phyloP scores from a whole-genome alignment of 306 rosid genomes.

The Quercus wislizeni region DNA sequence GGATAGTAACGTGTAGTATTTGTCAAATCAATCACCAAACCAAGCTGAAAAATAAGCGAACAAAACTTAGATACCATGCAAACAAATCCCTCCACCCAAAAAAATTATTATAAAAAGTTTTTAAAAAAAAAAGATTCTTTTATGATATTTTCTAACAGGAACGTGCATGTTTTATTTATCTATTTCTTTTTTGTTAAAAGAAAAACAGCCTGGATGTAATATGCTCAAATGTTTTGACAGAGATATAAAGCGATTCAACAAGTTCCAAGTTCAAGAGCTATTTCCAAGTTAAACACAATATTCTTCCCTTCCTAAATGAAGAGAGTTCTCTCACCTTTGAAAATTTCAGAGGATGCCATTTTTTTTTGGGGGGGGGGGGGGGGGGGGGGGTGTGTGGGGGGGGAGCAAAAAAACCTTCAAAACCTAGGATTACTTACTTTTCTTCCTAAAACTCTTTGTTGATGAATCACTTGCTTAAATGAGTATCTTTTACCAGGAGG shows the following conservation, averaged over 20 bases:
- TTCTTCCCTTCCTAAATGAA: neutral
- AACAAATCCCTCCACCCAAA: neutral
- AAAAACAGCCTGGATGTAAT: neutral
- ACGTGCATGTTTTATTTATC: neutral
- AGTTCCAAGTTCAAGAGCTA: neutral
- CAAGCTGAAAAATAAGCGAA: slow-evolving; percentile 72
- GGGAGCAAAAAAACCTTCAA: neutral
- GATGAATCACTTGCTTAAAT: slow-evolving; percentile 96
- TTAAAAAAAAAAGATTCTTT: neutral
- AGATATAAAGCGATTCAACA: neutral
- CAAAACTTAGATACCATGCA: slow-evolving; percentile 12
- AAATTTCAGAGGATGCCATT: neutral
- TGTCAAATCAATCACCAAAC: slow-evolving; percentile 96
- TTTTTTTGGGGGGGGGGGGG: too few relatives aligned
- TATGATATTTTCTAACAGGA: neutral
- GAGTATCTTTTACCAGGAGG: slow-evolving; percentile 98
- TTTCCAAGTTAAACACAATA: neutral
- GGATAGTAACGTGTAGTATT: slow-evolving; percentile 89
- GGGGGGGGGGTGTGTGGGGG: too few relatives aligned
- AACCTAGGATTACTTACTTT: slow-evolving; percentile 52
- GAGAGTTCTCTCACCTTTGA: neutral
- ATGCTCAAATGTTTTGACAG: neutral
- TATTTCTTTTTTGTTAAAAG: neutral
- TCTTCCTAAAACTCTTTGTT: slow-evolving; percentile 87
- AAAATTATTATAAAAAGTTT: too few relatives aligned